Evolutionary conservation across 805 yeast species (phyloP), one percentile per base, ranked within the genome.

Genomic region (Ogataea saltuana): DNA sequence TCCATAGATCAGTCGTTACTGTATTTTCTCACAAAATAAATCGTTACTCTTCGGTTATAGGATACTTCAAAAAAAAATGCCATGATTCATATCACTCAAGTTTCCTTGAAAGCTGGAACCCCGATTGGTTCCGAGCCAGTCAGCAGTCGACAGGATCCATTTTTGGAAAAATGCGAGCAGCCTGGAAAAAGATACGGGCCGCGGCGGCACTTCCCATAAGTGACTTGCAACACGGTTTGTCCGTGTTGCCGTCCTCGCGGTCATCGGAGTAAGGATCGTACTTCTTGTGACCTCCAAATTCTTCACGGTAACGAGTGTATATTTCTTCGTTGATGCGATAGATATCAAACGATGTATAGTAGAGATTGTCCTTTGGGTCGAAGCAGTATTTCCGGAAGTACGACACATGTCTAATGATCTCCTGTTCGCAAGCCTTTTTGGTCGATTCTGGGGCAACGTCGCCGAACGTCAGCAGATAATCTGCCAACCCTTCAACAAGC

Each of bases 121-220:
- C n/a, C n/a, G n/a, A n/a, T n/a, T n/a, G n/a, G n/a, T n/a, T 17
- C 12, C 33, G n/a, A 12, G n/a, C 4, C n/a, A 10, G 19, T 37
- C 22, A 44, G 26, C 45, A 45, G 8, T 30, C n/a, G 3, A 48
- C 49, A 4, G 59, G 58, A 33, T 50, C 54, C 55, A 64, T 54
- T 28, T 63, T 58, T 4, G 77, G 76, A 13, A 71, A 67, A 2
- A 80, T 64, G 49, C 87, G 68, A 3, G 84, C 85, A 26, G 78
- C 81, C 61, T 81, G 86, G 67, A 81, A 78, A 64, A 81, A 82
- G 7, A 78, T 73, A 54, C 87, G 71, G 3, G 88, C 87, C 9
- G 88, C 88, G 7, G 85, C 66, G 10, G 81, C 88, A 35, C 72
- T 66, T 3, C 82, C 83, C 70, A 83, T 81, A 56, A 83, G 64